Percentiles rank a stretch among this genome's conserved stretches.
Conservation (phyloP, 2,329 filamentous ascomycete species). For the Paraphaeosphaeria sporulosa region DNA sequence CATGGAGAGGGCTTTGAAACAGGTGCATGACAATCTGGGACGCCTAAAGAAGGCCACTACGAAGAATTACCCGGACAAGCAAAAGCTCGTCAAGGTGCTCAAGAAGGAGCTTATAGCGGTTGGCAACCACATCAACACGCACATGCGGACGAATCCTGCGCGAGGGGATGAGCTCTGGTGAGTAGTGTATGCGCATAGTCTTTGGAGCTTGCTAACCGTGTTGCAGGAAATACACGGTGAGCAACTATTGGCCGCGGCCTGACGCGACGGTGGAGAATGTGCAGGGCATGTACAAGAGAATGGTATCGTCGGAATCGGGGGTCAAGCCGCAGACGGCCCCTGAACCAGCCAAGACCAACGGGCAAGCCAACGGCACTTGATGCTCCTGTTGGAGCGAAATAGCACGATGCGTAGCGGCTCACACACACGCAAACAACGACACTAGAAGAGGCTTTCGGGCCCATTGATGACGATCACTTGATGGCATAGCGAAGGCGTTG, state of each 20-base stretch:
- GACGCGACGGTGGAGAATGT: constrained; percentile 41
- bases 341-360: constrained; percentile 21
- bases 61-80: constrained; percentile 68
- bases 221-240: constrained; percentile 45
- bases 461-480: constrained; percentile 12
- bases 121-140: constrained; percentile 67
- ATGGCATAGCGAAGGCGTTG: constrained; percentile 15
- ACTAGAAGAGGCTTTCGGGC: constrained; percentile 1
- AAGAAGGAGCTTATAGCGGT: constrained; percentile 68
- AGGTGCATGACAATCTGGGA: constrained; percentile 67
- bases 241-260: constrained; percentile 49
- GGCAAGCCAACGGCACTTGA: constrained; percentile 27
- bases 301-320: constrained; percentile 41
- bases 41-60: constrained; percentile 68
- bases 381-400: neutral
- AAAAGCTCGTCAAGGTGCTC: constrained; percentile 68
- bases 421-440: constrained; percentile 5
- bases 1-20: constrained; percentile 62
- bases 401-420: neutral
- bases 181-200: constrained; percentile 26
- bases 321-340: constrained; percentile 17
- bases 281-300: constrained; percentile 49
- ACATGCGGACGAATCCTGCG: constrained; percentile 52
- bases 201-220: constrained; percentile 26
- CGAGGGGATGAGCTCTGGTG: constrained; percentile 63